Base-by-base conservation (phyloP, 2,329 filamentous ascomycete species). In the Fusarium compactum region DNA sequence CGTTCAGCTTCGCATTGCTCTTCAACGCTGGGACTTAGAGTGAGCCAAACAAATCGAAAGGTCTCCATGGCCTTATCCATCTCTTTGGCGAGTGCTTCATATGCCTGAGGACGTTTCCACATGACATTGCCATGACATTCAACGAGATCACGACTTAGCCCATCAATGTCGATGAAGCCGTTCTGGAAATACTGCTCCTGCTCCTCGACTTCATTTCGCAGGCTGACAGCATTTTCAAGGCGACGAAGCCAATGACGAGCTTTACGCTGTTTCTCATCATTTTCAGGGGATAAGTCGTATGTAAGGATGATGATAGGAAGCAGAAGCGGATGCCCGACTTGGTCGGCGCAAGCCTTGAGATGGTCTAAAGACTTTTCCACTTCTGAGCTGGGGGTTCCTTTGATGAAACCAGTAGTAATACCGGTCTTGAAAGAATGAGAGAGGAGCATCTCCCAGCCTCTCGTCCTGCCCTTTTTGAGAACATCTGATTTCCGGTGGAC, bases 401-500 rank as follows among this genome's bases (percentile, higher is more conserved):
- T 90, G 74, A 87, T 83, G 76, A 84, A 90, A 57, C 88, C 89
- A 4, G 85, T 87, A 2, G 88, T 90, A 68, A 89, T 83, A 69
- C 81, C 80, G 4, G 84, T 85, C 15, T 78, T 80, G 78, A 90
- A 85, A 48, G 82, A 84, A 77, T 90, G 82, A 5, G 87, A 89
- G 40, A 90, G 83, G 82, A 89, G 88, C 58, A 90, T 82, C 78
- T 90, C 89, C 87, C 87, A 90, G 46, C 89, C 89, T 58, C 89
- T 85, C 18, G 88, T 90, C 74, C 83, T 84, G 66, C 87, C 88
- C 79, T 87, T 89, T 76, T 90, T 90, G 53, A 87, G 86, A 34
- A 90, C 88, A 73, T 90, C 88, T n/a, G 86, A 89, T 78, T 90
- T 90, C 70, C 89, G 86, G 74, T 88, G 89, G 63, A 90, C 84